These are phyloP conservation scores for Brassica nigra DNA, from an alignment of 345 rosid species.

Conservation along the genomic window DNA sequence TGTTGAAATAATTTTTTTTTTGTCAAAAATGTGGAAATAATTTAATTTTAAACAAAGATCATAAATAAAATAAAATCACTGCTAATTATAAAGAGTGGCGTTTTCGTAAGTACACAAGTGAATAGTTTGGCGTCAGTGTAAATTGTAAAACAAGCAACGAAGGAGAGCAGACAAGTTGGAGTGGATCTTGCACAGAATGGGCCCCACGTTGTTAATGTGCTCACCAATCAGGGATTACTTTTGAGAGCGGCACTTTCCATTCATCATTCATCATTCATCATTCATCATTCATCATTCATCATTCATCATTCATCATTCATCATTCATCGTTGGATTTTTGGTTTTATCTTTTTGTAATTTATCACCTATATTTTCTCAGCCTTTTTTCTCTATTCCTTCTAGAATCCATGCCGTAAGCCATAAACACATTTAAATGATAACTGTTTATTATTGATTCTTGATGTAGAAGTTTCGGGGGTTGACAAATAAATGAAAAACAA, in stretches of 20 bases:
- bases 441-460: neutral
- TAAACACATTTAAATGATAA: neutral
- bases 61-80: neutral
- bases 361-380: neutral
- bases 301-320: neutral
- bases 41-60: neutral
- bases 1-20: neutral
- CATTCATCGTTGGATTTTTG: slow-evolving; percentile 3
- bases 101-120: slow-evolving; percentile 1
- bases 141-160: neutral
- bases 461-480: neutral
- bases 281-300: too few species aligned
- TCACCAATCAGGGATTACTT: slow-evolving; percentile 14
- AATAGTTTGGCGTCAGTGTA: slow-evolving; percentile 1
- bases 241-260: slow-evolving; percentile 2
- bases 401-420: neutral
- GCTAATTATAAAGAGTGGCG: neutral
- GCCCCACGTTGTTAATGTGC: slow-evolving; percentile 5
- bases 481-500: neutral
- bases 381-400: neutral
- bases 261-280: neutral
- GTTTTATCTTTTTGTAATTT: neutral
- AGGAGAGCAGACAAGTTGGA: neutral
- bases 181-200: slow-evolving; percentile 14
- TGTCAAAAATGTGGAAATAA: too few species aligned